Evolutionary conservation across 345 rosid species (phyloP), one percentile per base, ranked within the genome.

Genomic region (Euphorbia pulcherrima): DNA sequence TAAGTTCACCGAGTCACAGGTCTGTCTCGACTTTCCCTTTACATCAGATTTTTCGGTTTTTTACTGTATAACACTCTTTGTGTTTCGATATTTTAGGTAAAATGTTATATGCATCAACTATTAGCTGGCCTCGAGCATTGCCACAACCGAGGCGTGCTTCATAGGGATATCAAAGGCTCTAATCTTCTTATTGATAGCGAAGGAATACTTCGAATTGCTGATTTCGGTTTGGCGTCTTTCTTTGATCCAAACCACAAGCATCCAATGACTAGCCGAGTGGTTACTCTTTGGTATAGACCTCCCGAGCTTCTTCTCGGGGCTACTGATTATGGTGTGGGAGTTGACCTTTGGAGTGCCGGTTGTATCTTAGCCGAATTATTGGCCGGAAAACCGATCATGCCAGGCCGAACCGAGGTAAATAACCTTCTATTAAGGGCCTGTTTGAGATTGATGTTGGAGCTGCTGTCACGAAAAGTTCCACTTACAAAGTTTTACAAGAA

Each of bases 341-440:
- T 94, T 68, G 99, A 94, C 72, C 82, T 94, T 30, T 94, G 99
- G 99, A 91, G 99, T 70, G 97, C 97, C 1, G 99, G 99, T 68
- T 94, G 97, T 75, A 91, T 94, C 75, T 76, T 94, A 60, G 99
- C 96, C 3, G 99, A 94, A 83, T 74, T 94, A 62, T 80, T 89
- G 75, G 87, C 92, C 39, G 97, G 99, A 75, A 91, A 86, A 82
- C 97, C 99, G 67, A 89, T 94, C 44, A 88, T 94, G 93, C 96
- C 99, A 50, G 97, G 99, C 55, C 88, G 92, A 69, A 88, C 85
- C 3, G 99, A 94, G 99, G 99, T 94, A 81, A 63, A 13, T 59
- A 50, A n/a, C n/a, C n/a, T n/a, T n/a, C n/a, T n/a, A n/a, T n/a
- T n/a, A n/a, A n/a, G n/a, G n/a, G n/a, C n/a, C n/a, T n/a, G n/a